Evolutionary conservation across 169 alveolate genomes (phyloP), one percentile per base, ranked within the genome.

Genomic region (Miamiensis avidus): DNA sequence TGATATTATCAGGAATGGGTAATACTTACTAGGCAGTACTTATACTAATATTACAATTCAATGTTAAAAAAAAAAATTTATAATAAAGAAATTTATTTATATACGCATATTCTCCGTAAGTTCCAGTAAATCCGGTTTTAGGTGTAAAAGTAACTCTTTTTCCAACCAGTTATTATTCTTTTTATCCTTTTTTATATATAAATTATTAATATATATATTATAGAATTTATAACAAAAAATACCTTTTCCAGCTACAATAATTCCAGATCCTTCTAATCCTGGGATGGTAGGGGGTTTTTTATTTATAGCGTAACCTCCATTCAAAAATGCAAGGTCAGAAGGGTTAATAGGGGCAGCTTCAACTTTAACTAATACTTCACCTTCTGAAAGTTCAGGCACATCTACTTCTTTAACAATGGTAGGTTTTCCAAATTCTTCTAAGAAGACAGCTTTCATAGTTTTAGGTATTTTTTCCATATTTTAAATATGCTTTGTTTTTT

Each of bases 71-170:
- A 49, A 49, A 49, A 49, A 49, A 49, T 49, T 49, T 49, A 11
- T 20, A 49, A 49, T 11, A 49, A 49, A 49, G 4, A 11, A 49
- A 11, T 11, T 11, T 49, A 11, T 49, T 49, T 49, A 49, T 11
- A 11, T 49, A 49, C 74, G 90, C 29, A 82, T 93, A 93, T 65
- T 93, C 83, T 16, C 90, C 92, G 88, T 89, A 89, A 31, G 91
- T 29, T 6, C 96, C 96, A 25, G 33, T 74, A 20, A 11, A 11
- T 74, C 79, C n/a, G n/a, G 73, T 31, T 20, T 16, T 25, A 33
- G 83, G 76, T 15, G 73, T 16, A 73, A 86, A 78, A n/a, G 91
- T 83, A 74, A 89, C 91, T 82, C 78, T 81, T 75, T 87, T 86
- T 26, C 89, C 89, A 0, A 89, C 82, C 32, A 85, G 74, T 49